Percentiles rank a stretch among this genome's conserved stretches.
Evolutionary conservation across 176 grass and related monocot species (phyloP).

Genomic region (Panicum miliaceum): DNA sequence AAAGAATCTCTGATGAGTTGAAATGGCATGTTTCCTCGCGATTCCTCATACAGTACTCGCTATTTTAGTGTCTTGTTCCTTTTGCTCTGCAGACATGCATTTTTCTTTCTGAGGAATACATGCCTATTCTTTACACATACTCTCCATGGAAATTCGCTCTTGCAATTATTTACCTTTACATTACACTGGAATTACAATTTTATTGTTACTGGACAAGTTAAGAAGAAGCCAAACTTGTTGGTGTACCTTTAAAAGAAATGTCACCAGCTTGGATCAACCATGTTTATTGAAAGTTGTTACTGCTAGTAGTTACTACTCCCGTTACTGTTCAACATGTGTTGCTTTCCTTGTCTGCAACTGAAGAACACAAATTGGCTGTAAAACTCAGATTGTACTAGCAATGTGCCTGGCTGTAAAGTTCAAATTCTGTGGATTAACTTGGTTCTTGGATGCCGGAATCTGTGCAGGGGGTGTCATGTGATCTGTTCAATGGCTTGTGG

Average conservation of each 20-base stretch:
- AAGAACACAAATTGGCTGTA: background rate
- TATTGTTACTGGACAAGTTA: background rate
- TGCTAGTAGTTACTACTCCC: background rate
- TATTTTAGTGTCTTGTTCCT: slow-evolving; percentile 1
- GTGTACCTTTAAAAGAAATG: background rate
- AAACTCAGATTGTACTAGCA: background rate
- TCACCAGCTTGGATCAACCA: slow-evolving; percentile 4
- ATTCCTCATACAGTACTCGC: background rate
- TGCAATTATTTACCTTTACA: background rate
- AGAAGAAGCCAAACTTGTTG: background rate
- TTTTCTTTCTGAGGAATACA: background rate
- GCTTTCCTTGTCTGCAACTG: background rate
- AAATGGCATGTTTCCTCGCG: slow-evolving; percentile 32
- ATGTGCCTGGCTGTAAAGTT: background rate
- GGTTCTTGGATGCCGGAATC: slow-evolving; percentile 19
- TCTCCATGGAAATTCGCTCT: background rate
- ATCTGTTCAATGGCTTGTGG: slow-evolving; percentile 84
- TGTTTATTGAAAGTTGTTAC: background rate
- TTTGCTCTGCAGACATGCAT: background rate
- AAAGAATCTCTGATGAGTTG: slow-evolving; percentile 43
- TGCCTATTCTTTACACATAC: no score
- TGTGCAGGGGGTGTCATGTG: slow-evolving; percentile 95
- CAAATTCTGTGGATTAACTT: slow-evolving; percentile 27
- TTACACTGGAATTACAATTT: background rate
- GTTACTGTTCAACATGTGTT: slow-evolving; percentile 26